A percentile compares a stretch with the other conserved stretches of the same genome.
phyloP scores from a whole-genome alignment of 1,284 basidiomycete species.

The Meripilus lineatus region DNA sequence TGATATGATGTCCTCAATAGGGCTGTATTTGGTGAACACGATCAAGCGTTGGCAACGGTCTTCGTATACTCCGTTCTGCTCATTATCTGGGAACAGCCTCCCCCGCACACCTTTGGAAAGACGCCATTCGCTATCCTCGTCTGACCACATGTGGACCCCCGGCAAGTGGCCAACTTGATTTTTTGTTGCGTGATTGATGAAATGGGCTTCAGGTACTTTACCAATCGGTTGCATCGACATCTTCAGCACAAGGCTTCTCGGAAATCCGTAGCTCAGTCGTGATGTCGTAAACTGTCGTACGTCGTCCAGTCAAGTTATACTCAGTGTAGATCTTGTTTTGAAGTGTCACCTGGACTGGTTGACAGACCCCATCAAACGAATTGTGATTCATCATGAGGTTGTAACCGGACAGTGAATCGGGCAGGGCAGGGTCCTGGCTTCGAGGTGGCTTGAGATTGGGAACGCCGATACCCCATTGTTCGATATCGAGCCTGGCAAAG shows the following conservation, averaged over 20 bases:
- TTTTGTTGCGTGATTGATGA: background rate
- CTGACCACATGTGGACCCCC: conserved; percentile 3
- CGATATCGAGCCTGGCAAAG: background rate
- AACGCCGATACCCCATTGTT: background rate
- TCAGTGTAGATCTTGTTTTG: conserved; percentile 1
- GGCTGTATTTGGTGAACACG: conserved; percentile 6
- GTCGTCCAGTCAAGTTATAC: conserved; percentile 4
- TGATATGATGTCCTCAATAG: conserved; percentile 4
- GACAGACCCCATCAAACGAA: background rate
- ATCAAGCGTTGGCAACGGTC: conserved; percentile 3
- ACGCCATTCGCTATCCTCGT: background rate
- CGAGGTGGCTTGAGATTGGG: background rate
- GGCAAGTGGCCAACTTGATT: conserved; percentile 6
- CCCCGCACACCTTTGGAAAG: conserved; percentile 2
- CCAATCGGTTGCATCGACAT: background rate
- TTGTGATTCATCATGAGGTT: background rate
- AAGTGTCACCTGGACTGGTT: conserved; percentile 1
- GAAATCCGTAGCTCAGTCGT: background rate
- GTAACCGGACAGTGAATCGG: background rate
- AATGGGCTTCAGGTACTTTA: background rate
- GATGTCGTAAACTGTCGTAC: conserved; percentile 3
- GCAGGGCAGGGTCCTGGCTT: background rate
- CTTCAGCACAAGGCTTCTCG: background rate
- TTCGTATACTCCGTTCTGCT: conserved; percentile 5
- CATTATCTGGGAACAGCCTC: background rate